Percentiles rank a stretch among this genome's conserved stretches.
These are phyloP conservation scores for Lentinula detonsa DNA, from an alignment of 768 basidiomycete species.

Conservation along the genomic window DNA sequence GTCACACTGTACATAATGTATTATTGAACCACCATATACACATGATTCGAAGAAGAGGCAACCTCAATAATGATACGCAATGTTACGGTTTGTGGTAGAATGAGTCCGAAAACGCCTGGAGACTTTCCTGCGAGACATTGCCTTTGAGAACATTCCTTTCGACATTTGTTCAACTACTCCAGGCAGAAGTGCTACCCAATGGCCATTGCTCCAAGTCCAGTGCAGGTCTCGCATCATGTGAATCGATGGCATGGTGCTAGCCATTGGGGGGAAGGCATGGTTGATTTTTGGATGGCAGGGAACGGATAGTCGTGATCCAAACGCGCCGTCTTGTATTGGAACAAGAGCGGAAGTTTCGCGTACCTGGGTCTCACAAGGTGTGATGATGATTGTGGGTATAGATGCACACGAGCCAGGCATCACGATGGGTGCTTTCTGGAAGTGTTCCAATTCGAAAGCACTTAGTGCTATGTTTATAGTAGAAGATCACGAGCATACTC, in stretches of 20 bases:
- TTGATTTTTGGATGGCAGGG: constrained; percentile 44
- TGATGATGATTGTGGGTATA: constrained; percentile 47
- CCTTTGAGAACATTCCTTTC: constrained; percentile 36
- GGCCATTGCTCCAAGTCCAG: constrained; percentile 48
- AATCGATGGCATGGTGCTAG: neutral
- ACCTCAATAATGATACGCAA: neutral
- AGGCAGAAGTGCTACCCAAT: constrained; percentile 47
- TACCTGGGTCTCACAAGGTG: constrained; percentile 34
- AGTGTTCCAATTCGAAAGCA: neutral
- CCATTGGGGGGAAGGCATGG: constrained; percentile 22
- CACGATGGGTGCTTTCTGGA: constrained; percentile 16
- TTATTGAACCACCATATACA: too few relatives aligned
- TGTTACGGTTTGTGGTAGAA: neutral
- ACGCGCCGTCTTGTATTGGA: constrained; percentile 50
- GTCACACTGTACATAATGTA: too few relatives aligned
- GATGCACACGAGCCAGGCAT: constrained; percentile 26
- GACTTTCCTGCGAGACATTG: neutral
- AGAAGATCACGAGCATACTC: neutral
- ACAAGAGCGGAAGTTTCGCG: constrained; percentile 36
- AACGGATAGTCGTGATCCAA: constrained; percentile 44
- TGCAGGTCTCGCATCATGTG: constrained; percentile 21
- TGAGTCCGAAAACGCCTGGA: neutral
- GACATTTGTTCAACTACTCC: constrained; percentile 38
- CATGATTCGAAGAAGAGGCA: too few relatives aligned
- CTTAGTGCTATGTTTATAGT: neutral